Base-by-base conservation (phyloP, 306 rosid species). In the Trifolium pratense region DNA sequence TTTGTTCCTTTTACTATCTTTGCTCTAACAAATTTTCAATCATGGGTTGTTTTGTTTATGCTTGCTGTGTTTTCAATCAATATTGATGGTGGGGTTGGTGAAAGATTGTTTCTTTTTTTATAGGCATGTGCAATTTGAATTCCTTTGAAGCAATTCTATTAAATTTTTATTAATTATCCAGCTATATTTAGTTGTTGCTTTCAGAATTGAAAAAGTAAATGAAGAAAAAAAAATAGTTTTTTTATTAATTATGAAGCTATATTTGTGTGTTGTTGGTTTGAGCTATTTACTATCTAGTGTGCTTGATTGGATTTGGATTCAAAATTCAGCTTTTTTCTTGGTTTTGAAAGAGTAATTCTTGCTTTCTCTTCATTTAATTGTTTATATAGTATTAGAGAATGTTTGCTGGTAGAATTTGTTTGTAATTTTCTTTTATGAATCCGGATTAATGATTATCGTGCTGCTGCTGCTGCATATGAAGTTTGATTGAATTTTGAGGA, bases 11-110 rank as follows among this genome's bases (percentile, higher is more conserved):
- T 61, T 66, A n/a, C 7, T 72, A 10, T 82, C 69, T 74, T 2
- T 71, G 7, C 69, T 81, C 13, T 62, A 9, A 9, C 69, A 42
- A 76, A 55, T 70, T 60, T 9, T 73, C 70, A 61, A 59, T 52
- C 59, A 65, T 37, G 42, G 37, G 52, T 43, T 43, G 48, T 34
- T 5, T 60, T 58, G 40, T 59, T 71, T 77, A 21, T 64, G 55
- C 34, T 86, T 78, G 80, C 53, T 73, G 78, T 67, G 65, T 67
- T 76, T 46, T 49, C 67, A 73, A 73, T 82, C 79, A 62, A 77
- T 76, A 58, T 69, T 77, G 60, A 43, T 60, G 66, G 70, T 69
- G 77, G 76, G 80, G 69, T 73, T 57, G 77, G 74, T 81, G 77
- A 55, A 48, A 64, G 9, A 74, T 14, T 76, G 59, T 60, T 57